Conservation (phyloP, 345 rosid genomes). For the Eucalyptus erythrocorys region DNA sequence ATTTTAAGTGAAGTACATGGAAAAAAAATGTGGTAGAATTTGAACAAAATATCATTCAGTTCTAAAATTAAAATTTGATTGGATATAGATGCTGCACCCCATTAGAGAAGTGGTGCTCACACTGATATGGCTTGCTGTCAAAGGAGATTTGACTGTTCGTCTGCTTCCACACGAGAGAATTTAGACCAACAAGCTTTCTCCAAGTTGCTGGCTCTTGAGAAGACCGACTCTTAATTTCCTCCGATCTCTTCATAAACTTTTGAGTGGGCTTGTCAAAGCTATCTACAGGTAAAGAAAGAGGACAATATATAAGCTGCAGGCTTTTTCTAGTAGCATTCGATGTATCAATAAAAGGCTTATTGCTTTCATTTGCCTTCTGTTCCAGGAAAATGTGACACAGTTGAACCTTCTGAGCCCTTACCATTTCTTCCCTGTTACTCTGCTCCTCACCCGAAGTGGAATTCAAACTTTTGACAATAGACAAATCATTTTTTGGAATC, state of each 20-base stretch:
- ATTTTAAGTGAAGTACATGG: background rate
- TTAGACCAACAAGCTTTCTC: slow-evolving; percentile 4
- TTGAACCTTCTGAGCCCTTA: background rate
- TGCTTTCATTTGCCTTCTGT: slow-evolving; percentile 13
- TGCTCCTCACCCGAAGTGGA: slow-evolving; percentile 4
- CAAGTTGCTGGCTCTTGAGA: slow-evolving; percentile 10
- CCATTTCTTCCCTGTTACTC: background rate
- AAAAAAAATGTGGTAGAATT: background rate
- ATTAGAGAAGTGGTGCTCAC: background rate
- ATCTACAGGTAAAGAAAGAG: slow-evolving; percentile 8
- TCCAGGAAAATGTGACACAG: background rate
- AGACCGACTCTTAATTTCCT: background rate
- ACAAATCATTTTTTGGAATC: slow-evolving; percentile 2
- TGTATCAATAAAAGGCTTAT: slow-evolving; percentile 5
- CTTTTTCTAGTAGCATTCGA: background rate
- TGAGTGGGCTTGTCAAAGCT: slow-evolving; percentile 18
- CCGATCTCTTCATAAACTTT: slow-evolving; percentile 21
- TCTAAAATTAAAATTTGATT: background rate
- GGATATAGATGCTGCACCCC: background rate
- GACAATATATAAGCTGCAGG: background rate
- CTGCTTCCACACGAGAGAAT: background rate
- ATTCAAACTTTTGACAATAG: slow-evolving; percentile 1
- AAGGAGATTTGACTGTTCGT: background rate
- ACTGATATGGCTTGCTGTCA: background rate
- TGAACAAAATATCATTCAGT: background rate